Percentiles rank a stretch among this genome's conserved stretches.
These are phyloP conservation scores for Zoysia pacifica DNA, from an alignment of 176 grass and related monocot genomes.

Conservation along the genomic window DNA sequence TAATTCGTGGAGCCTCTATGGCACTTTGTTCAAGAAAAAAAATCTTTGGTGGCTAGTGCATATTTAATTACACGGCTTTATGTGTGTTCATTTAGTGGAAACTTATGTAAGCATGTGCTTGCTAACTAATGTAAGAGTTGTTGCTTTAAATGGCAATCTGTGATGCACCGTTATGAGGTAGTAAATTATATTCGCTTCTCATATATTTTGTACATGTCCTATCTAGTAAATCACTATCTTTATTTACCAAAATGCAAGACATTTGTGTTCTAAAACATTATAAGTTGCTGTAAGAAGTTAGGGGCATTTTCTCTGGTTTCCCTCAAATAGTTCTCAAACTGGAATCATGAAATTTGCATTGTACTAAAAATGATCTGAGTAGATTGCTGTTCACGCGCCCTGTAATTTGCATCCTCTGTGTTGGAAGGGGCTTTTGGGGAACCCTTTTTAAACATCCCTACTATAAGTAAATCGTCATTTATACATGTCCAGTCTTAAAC, in stretches of 20 bases:
- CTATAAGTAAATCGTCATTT: background rate
- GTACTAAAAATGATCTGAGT: background rate
- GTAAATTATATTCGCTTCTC: background rate
- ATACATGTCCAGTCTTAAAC: background rate
- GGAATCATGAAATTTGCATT: background rate
- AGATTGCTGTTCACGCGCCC: background rate
- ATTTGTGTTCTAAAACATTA: background rate
- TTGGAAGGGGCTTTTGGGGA: background rate
- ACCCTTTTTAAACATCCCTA: background rate
- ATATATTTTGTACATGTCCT: slow-evolving; percentile 1
- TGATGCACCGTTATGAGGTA: slow-evolving; percentile 10
- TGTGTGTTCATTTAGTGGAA: background rate
- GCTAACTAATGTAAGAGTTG: slow-evolving; percentile 18
- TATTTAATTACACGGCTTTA: background rate
- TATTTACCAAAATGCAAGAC: background rate
- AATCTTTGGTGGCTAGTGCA: background rate
- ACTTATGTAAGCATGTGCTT: slow-evolving; percentile 16
- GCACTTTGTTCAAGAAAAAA: slow-evolving; percentile 24
- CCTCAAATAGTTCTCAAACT: background rate
- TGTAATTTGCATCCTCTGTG: background rate
- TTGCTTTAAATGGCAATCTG: background rate
- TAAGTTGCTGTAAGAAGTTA: background rate
- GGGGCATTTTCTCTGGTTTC: background rate
- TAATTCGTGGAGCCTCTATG: background rate
- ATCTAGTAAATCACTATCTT: background rate